Evolutionary conservation across 2,329 filamentous ascomycete species (phyloP).

Genomic region (Aspergillus unguis): DNA sequence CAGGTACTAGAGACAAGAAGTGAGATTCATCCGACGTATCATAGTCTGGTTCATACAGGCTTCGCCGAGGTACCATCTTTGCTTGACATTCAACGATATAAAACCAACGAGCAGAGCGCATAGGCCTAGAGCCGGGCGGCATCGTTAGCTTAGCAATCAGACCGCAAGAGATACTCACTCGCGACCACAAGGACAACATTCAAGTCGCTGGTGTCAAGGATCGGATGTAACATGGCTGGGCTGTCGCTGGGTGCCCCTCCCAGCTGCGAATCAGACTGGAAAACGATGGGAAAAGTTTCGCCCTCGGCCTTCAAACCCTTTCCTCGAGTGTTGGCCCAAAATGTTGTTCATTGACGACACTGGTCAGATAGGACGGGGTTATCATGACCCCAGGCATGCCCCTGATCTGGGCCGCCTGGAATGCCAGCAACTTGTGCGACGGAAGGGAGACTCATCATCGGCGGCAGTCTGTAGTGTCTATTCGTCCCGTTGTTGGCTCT

Average conservation of each 20-base stretch:
- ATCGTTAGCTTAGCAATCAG: conserved; percentile 6
- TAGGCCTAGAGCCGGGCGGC: conserved; percentile 20
- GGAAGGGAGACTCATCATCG: conserved; percentile 2
- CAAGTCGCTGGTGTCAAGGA: conserved; percentile 34
- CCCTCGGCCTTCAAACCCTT: too few species aligned
- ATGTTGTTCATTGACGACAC: background rate
- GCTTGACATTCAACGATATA: conserved; percentile 37
- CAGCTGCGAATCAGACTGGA: background rate
- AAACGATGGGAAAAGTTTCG: background rate
- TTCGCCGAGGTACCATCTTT: conserved; percentile 41
- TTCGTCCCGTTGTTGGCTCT: conserved; percentile 4
- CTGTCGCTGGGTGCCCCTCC: too few species aligned
- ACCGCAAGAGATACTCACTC: conserved; percentile 22
- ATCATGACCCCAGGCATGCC: background rate
- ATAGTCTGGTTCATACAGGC: conserved; percentile 27
- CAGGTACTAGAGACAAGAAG: conserved; percentile 46
- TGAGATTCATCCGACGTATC: background rate
- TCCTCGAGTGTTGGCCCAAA: background rate
- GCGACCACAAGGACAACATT: conserved; percentile 35
- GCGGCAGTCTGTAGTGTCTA: conserved; percentile 3
- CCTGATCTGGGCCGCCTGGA: background rate
- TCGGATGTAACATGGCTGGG: conserved; percentile 32
- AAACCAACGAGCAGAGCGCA: conserved; percentile 34
- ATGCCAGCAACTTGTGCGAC: background rate
- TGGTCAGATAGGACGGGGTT: background rate